These are phyloP conservation scores for Linnemannia schmuckeri DNA, from an alignment of 192 early-diverging fungal species.

Conservation along the genomic window DNA sequence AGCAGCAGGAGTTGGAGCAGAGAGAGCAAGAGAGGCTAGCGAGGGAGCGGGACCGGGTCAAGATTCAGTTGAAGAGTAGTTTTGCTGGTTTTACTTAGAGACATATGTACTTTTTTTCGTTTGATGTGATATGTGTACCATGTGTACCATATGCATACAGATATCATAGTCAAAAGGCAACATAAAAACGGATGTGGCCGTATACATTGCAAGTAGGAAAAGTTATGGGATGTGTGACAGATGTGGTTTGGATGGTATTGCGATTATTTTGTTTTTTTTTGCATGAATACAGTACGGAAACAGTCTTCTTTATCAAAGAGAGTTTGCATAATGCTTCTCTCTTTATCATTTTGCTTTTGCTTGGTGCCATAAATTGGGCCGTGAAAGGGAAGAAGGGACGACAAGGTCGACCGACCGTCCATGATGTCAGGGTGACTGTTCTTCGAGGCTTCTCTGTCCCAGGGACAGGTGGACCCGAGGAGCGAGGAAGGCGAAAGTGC, in stretches of 20 bases:
- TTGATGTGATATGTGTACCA: neutral
- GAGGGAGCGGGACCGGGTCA: constrained; percentile 37
- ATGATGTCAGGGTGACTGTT: constrained; percentile 5
- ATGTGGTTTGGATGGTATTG: neutral
- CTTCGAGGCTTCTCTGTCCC: neutral
- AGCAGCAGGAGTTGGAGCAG: constrained; percentile 49
- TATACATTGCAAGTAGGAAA: neutral
- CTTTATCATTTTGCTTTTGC: neutral
- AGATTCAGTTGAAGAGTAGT: constrained; percentile 51
- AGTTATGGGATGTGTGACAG: neutral
- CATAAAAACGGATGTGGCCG: no score
- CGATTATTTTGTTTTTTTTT: neutral
- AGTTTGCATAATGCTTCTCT: neutral
- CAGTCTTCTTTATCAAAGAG: neutral
- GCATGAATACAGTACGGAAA: neutral
- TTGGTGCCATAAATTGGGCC: no score
- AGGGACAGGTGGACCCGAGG: neutral
- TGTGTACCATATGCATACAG: no score
- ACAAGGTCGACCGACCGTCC: neutral
- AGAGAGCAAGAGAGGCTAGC: constrained; percentile 42
- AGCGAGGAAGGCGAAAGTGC: no score
- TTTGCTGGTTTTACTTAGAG: constrained; percentile 46
- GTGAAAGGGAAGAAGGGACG: no score
- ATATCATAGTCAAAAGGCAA: neutral
- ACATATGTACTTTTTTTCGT: neutral